Conservation (phyloP, 2,329 filamentous ascomycete species). For the Beauveria sp. region DNA sequence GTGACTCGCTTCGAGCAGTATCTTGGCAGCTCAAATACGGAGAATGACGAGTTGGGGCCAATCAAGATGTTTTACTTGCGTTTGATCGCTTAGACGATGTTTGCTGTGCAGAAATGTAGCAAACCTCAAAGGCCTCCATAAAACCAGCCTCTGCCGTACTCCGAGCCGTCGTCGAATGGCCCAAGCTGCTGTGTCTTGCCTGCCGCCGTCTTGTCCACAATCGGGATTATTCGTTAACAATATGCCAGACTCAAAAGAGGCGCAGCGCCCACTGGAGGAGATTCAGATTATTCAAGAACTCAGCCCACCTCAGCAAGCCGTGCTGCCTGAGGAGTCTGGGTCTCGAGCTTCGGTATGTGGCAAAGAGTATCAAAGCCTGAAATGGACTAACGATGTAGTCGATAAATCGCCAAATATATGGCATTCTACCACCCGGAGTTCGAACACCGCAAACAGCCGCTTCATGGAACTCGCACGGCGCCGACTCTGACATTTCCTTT, state of each 20-base stretch:
- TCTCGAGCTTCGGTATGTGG: constrained; percentile 25
- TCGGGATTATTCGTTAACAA: background rate
- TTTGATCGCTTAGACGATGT: background rate
- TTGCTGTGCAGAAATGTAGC: background rate
- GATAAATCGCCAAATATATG: constrained; percentile 25
- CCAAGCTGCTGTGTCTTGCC: background rate
- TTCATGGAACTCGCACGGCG: constrained; percentile 26
- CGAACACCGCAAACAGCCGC: constrained; percentile 24
- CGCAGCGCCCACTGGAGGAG: constrained; percentile 1
- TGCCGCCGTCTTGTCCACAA: background rate
- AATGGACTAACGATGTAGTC: constrained; percentile 19
- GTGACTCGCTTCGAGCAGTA: background rate
- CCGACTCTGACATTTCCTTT: constrained; percentile 28
- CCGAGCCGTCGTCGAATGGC: background rate
- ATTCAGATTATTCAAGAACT: constrained; percentile 8
- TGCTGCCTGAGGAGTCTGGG: constrained; percentile 3
- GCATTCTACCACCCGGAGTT: constrained; percentile 23
- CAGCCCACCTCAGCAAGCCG: constrained; percentile 12
- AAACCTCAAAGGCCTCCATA: background rate
- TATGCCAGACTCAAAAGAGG: background rate
- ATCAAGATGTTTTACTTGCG: background rate
- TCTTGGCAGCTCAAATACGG: background rate
- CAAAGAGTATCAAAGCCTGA: background rate
- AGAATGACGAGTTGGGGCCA: background rate
- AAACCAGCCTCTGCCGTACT: background rate